Base-by-base conservation (phyloP, 495 filamentous ascomycete genomes). In the Rusavskia elegans region DNA sequence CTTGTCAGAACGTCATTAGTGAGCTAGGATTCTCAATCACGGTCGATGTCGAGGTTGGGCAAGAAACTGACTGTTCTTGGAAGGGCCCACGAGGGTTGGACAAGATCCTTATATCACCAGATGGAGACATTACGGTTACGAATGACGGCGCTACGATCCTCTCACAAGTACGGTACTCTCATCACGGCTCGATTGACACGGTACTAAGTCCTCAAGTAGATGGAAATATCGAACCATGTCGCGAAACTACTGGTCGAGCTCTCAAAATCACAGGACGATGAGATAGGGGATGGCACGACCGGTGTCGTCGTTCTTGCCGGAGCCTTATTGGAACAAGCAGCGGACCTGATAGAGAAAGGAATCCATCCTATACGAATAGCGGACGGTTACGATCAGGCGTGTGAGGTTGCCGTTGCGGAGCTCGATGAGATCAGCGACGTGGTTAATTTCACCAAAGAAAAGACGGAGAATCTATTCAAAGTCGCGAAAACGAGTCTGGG, bases 141-240 rank as follows among this genome's bases (percentile, higher is more conserved):
- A 99, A 99, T 65, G 92, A 99, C 74, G 92, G 92, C 61, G 92
- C 92, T 51, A 99, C 92, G 6, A 99, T 99, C 57, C 72, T 99
- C 54, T 78, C 82, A 56, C 92, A 96, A 71, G 79, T 81, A 66
- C 59, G 70, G 59, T 45, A 36, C 38, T 54, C 21, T 19, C 35
- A 48, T 41, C 52, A 20, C 23, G 16, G 40, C 37, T 13, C 10
- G 37, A 38, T 29, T 29, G 29, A n/a, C 20, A 32, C 7, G n/a
- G 0, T 16, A 37, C 40, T 56, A 50, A 59, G 66, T 53, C 68
- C 57, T 48, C 32, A 9, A 48, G n/a, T 44, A 81, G 80, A 99
- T 99, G 92, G 92, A 99, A 69, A 93, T 99, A 54, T 85, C 87
- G 54, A 97, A 99, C 76, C 89, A 97, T 66, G 87, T 99, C 42